Evolutionary conservation across 2,329 filamentous ascomycete species (phyloP).

Genomic region (Aspergillus ibericus): DNA sequence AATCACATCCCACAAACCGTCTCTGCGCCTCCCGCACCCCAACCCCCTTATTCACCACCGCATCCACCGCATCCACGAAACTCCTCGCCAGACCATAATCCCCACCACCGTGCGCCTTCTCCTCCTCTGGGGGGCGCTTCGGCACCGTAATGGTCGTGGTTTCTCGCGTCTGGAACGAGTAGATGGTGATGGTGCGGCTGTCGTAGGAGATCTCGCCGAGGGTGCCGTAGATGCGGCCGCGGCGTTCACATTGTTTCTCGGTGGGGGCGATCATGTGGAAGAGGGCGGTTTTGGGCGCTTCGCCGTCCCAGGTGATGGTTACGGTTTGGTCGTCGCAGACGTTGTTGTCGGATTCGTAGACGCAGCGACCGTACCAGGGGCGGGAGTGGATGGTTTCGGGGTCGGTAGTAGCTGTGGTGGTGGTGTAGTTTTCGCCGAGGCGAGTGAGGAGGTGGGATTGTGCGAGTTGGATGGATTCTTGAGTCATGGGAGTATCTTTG

Average conservation of each 20-base stretch:
- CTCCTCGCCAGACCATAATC: constrained; percentile 77
- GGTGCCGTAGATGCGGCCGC: constrained; percentile 82
- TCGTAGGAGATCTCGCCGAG: constrained; percentile 85
- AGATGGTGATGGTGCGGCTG: constrained; percentile 70
- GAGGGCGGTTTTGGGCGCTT: constrained; percentile 70
- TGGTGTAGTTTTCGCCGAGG: constrained; percentile 57
- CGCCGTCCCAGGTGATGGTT: constrained; percentile 72
- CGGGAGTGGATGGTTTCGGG: constrained; percentile 35
- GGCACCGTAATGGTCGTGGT: constrained; percentile 60
- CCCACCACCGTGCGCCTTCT: constrained; percentile 67
- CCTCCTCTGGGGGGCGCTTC: constrained; percentile 58
- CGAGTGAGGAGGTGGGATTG: constrained; percentile 50
- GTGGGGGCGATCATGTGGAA: constrained; percentile 96
- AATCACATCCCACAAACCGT: constrained; percentile 73
- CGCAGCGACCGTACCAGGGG: constrained; percentile 87
- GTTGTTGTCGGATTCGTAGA: constrained; percentile 89
- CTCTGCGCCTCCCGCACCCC: constrained; percentile 69
- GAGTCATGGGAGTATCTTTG: background rate
- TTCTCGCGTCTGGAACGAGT: constrained; percentile 65
- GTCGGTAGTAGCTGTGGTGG: constrained; percentile 54
- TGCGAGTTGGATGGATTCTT: constrained; percentile 37
- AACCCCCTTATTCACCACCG: constrained; percentile 71
- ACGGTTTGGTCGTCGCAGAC: constrained; percentile 93
- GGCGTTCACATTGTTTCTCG: constrained; percentile 79
- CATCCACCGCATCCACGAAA: constrained; percentile 79